Evolutionary conservation across 2,329 filamentous ascomycete species (phyloP).

Genomic region (Aspergillus aculeatinus): DNA sequence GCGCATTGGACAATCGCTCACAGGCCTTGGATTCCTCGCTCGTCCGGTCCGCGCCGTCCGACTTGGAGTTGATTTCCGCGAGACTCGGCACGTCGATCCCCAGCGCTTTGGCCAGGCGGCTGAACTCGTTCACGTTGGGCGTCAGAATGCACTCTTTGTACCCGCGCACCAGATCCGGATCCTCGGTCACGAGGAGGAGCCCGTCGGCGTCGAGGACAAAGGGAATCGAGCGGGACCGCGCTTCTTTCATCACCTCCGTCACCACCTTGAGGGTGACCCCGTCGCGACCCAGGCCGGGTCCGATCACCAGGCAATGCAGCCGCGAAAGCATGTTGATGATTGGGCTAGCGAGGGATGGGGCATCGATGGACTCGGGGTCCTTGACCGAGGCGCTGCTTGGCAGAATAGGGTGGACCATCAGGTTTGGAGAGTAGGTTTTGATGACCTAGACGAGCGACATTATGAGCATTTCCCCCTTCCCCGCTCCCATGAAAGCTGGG

Average conservation of each 20-base stretch:
- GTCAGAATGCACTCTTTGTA: conserved; percentile 85
- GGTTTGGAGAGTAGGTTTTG: conserved; percentile 95
- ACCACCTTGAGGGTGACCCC: conserved; percentile 86
- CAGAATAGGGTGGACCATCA: conserved; percentile 98
- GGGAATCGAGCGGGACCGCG: conserved; percentile 67
- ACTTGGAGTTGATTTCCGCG: conserved; percentile 38
- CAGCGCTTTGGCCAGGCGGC: conserved; percentile 72
- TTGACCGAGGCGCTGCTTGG: conserved; percentile 64
- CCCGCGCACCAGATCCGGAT: conserved; percentile 74
- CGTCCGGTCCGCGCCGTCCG: conserved; percentile 42
- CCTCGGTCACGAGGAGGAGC: conserved; percentile 70
- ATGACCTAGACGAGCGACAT: conserved; percentile 61
- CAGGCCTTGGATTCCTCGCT: conserved; percentile 59
- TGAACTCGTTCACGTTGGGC: conserved; percentile 93
- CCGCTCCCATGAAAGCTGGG: not conserved
- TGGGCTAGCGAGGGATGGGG: conserved; percentile 62
- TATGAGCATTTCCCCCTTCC: not conserved
- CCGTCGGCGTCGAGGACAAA: conserved; percentile 93
- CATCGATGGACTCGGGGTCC: conserved; percentile 50
- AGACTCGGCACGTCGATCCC: conserved; percentile 58
- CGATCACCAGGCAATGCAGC: conserved; percentile 88
- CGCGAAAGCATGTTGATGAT: conserved; percentile 80
- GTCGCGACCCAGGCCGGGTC: conserved; percentile 88
- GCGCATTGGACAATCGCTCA: conserved; percentile 67
- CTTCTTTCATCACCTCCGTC: conserved; percentile 73